Percentiles rank a stretch among this genome's conserved stretches.
Evolutionary conservation across 1,284 basidiomycete genomes (phyloP).

Genomic region (Sporisorium graminicola): DNA sequence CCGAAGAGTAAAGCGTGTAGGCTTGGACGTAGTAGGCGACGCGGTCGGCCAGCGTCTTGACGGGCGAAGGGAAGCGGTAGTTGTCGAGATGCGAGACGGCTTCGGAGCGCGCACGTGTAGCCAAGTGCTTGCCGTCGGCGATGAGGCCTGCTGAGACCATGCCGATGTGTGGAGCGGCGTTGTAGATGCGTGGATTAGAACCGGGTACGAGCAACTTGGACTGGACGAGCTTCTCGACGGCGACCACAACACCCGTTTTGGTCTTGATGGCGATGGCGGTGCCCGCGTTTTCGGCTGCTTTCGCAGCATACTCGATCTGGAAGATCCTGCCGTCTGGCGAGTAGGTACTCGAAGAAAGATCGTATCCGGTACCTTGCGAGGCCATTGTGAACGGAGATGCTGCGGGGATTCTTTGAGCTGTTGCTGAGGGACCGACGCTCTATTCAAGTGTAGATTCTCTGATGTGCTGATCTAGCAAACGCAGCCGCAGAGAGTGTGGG

Average conservation of each 20-base stretch:
- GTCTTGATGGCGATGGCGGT: slow-evolving; percentile 80
- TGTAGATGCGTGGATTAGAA: slow-evolving; percentile 91
- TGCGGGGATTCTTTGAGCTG: neutral
- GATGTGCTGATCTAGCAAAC: neutral
- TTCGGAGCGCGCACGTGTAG: slow-evolving; percentile 87
- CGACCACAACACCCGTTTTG: slow-evolving; percentile 88
- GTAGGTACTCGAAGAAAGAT: slow-evolving; percentile 97
- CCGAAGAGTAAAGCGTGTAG: slow-evolving; percentile 97
- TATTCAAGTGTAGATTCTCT: neutral
- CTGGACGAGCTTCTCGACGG: slow-evolving; percentile 97
- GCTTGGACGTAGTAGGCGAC: slow-evolving; percentile 90
- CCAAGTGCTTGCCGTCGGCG: slow-evolving; percentile 92
- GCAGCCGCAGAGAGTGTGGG: neutral
- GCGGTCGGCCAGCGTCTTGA: slow-evolving; percentile 87
- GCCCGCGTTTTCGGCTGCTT: slow-evolving; percentile 98
- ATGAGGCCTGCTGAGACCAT: slow-evolving; percentile 85
- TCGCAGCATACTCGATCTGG: slow-evolving; percentile 97
- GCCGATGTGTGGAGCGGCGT: slow-evolving; percentile 91
- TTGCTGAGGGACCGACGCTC: neutral
- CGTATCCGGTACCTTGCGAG: slow-evolving; percentile 97
- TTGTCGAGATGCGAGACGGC: slow-evolving; percentile 81
- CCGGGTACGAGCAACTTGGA: slow-evolving; percentile 96
- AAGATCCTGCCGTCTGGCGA: slow-evolving; percentile 98
- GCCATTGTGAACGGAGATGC: slow-evolving; percentile 77
- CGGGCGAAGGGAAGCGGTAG: slow-evolving; percentile 81